phyloP scores from a whole-genome alignment of 768 basidiomycete species.

The Suillus lakei region DNA sequence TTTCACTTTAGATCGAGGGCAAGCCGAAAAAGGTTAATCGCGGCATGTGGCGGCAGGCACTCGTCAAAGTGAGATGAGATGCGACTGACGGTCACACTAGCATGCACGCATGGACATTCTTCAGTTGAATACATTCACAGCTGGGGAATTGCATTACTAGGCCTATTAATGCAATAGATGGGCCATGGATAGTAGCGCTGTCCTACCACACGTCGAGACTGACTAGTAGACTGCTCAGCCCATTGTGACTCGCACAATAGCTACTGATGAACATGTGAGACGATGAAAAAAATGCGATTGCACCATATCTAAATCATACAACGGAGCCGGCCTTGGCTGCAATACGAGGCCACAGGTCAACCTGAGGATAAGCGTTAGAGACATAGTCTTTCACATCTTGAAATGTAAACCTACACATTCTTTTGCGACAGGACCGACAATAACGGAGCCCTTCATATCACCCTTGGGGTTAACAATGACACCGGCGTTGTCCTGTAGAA shows the following conservation, averaged over 20 bases:
- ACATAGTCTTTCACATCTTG: not conserved
- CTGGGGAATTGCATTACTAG: not conserved
- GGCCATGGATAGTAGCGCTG: not conserved
- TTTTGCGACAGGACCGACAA: slow-evolving; percentile 97
- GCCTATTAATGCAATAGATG: not conserved
- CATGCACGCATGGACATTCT: not conserved
- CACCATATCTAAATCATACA: slow-evolving; percentile 58
- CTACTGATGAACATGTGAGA: not conserved
- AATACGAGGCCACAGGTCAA: slow-evolving; percentile 99
- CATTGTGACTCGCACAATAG: not conserved
- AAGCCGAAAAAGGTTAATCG: not conserved
- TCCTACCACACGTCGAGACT: not conserved
- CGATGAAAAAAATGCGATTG: slow-evolving; percentile 5
- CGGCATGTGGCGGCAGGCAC: not conserved
- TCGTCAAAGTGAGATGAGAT: not conserved
- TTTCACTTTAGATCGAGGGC: not conserved
- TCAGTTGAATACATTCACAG: not conserved
- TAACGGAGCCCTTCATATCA: slow-evolving; percentile 99
- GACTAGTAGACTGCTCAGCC: not conserved
- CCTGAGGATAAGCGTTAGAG: slow-evolving; percentile 47
- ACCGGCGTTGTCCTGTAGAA: slow-evolving; percentile 83
- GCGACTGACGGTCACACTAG: not conserved
- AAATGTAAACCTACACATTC: slow-evolving; percentile 81
- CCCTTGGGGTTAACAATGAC: slow-evolving; percentile 99
- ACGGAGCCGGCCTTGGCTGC: slow-evolving; percentile 99